Conservation (phyloP, 2,329 filamentous ascomycete genomes). For the Diaporthe sp. region DNA sequence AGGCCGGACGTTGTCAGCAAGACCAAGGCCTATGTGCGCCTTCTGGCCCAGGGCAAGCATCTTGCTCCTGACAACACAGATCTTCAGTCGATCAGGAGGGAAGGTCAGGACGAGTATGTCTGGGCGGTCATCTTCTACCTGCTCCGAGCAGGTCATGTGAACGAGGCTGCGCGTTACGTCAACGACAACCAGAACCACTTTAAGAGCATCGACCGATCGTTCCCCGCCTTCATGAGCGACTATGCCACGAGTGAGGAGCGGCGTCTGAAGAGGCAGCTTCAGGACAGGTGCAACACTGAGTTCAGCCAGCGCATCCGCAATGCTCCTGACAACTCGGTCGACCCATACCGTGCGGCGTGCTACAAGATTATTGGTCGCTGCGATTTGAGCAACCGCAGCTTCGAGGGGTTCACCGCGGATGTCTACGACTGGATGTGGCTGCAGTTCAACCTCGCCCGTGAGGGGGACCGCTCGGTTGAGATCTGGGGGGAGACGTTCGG, state of each 20-base stretch:
- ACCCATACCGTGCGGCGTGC: constrained; percentile 96
- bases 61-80: constrained; percentile 84
- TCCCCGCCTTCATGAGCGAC: constrained; percentile 85
- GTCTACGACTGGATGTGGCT: constrained; percentile 80
- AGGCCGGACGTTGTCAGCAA: constrained; percentile 90
- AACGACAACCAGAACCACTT: constrained; percentile 83
- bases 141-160: constrained; percentile 83
- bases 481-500: constrained; percentile 75
- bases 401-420: constrained; percentile 71
- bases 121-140: constrained; percentile 97
- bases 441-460: constrained; percentile 75
- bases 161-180: constrained; percentile 89
- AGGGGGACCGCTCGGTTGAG: constrained; percentile 71
- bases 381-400: constrained; percentile 71
- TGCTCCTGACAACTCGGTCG: constrained; percentile 85
- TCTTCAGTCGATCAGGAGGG: constrained; percentile 63
- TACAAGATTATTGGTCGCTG: constrained; percentile 96
- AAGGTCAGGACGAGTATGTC: constrained; percentile 78
- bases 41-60: constrained; percentile 83
- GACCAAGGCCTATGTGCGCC: constrained; percentile 89
- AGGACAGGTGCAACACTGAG: constrained; percentile 89
- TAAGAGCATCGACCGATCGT: constrained; percentile 89
- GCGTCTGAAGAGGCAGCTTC: constrained; percentile 80
- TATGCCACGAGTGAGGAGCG: constrained; percentile 83
- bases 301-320: constrained; percentile 88